Conservation (phyloP, 805 yeast species). For the Yarrowia sp. region DNA sequence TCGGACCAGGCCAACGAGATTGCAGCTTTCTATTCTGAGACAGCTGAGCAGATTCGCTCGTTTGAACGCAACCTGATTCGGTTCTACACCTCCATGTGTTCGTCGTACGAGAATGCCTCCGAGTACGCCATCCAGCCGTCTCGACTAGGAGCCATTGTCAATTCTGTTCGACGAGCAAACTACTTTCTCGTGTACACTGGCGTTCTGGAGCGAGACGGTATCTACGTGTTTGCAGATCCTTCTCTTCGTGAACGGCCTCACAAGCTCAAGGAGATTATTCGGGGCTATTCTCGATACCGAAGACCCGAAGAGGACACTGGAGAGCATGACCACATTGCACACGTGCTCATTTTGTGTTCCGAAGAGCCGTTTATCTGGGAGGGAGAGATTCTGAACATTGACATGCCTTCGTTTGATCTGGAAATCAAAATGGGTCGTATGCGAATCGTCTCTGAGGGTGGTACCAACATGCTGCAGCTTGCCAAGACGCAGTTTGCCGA, state of each 20-base stretch:
- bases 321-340: constrained; percentile 46
- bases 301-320: constrained; percentile 27
- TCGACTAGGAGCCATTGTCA: constrained; percentile 49
- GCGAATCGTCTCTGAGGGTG: constrained; percentile 66
- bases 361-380: constrained; percentile 88
- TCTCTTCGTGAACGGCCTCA: constrained; percentile 45
- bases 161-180: constrained; percentile 56
- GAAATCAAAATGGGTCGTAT: constrained; percentile 67
- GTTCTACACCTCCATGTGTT: constrained; percentile 58
- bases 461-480: constrained; percentile 53
- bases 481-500: constrained; percentile 57
- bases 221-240: constrained; percentile 74
- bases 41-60: constrained; percentile 43
- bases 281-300: constrained; percentile 38
- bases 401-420: constrained; percentile 38
- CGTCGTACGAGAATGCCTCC: constrained; percentile 69
- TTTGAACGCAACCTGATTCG: constrained; percentile 78
- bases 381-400: constrained; percentile 63
- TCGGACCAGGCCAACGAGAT: constrained; percentile 43
- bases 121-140: constrained; percentile 39
- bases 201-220: constrained; percentile 66
- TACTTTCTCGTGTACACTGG: constrained; percentile 79
- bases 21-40: constrained; percentile 48
- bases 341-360: constrained; percentile 70
- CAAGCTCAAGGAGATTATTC: constrained; percentile 34